These are phyloP conservation scores for Fusarium sublunatum DNA, from an alignment of 2,329 filamentous ascomycete species.

Conservation along the genomic window DNA sequence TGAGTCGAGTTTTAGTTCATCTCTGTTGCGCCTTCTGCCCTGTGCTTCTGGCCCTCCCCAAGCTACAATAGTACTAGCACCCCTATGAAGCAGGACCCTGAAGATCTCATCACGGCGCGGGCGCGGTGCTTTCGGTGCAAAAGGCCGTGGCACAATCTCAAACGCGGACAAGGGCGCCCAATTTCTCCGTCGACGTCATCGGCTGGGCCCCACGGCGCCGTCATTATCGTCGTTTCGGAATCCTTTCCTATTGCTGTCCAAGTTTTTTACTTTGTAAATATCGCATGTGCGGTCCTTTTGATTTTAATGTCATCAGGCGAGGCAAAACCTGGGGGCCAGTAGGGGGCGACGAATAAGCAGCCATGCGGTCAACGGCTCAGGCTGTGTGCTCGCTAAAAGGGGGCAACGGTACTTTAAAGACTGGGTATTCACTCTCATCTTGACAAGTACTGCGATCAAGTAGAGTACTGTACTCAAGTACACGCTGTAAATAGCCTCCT, in stretches of 20 bases:
- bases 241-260: constrained; percentile 20
- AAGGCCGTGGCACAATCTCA: constrained; percentile 29
- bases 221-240: constrained; percentile 32
- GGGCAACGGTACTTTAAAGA: constrained; percentile 11
- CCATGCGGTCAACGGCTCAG: constrained; percentile 14
- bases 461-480: constrained; percentile 5
- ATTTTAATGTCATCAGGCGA: not conserved
- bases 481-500: constrained; percentile 8
- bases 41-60: constrained; percentile 7
- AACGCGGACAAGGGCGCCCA: constrained; percentile 26
- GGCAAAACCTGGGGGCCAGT: constrained; percentile 11
- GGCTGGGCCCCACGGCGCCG: constrained; percentile 16
- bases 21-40: constrained; percentile 3
- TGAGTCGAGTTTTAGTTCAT: constrained; percentile 4
- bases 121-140: constrained; percentile 26
- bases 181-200: constrained; percentile 44
- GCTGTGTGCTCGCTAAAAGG: constrained; percentile 15
- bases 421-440: not conserved
- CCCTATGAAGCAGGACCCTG: constrained; percentile 43
- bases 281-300: not conserved
- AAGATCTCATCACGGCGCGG: constrained; percentile 36
- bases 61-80: constrained; percentile 27
- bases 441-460: constrained; percentile 1
- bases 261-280: constrained; percentile 15
- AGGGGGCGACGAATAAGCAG: constrained; percentile 16